Evolutionary conservation across 331 rosid species (phyloP).

Genomic region (Pyrus hybrid): DNA sequence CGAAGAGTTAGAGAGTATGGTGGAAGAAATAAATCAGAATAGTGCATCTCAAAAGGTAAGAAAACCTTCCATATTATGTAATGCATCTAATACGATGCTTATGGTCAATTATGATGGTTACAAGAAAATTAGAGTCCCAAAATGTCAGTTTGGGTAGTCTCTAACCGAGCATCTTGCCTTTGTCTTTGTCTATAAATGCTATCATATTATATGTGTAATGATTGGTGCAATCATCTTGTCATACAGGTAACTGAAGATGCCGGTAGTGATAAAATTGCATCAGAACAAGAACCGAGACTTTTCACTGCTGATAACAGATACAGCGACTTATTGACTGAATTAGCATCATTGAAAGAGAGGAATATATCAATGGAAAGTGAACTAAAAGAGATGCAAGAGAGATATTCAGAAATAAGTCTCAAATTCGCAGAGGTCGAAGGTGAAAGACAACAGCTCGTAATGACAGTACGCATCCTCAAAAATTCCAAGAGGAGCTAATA

Average conservation of each 20-base stretch:
- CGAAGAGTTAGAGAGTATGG: slow-evolving; percentile 49
- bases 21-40: slow-evolving; percentile 47
- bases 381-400: slow-evolving; percentile 94
- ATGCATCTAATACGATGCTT: neutral
- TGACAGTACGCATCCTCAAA: slow-evolving; percentile 76
- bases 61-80: neutral
- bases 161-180: neutral
- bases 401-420: slow-evolving; percentile 97
- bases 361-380: slow-evolving; percentile 79
- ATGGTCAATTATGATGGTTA: neutral
- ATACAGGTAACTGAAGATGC: slow-evolving; percentile 33
- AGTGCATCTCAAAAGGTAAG: slow-evolving; percentile 51
- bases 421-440: slow-evolving; percentile 97
- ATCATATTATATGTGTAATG: neutral
- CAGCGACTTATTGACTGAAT: slow-evolving; percentile 29
- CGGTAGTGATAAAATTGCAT: slow-evolving; percentile 8
- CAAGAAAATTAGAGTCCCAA: neutral
- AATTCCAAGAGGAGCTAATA: slow-evolving; percentile 41
- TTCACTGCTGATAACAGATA: slow-evolving; percentile 2
- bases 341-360: slow-evolving; percentile 47
- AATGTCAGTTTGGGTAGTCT: neutral
- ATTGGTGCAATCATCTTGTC: slow-evolving; percentile 11
- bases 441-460: slow-evolving; percentile 92
- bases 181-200: neutral
- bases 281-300: slow-evolving; percentile 21